These are phyloP conservation scores for Talaromyces sp. DNA, from an alignment of 2,329 filamentous ascomycete species.

Conservation along the genomic window DNA sequence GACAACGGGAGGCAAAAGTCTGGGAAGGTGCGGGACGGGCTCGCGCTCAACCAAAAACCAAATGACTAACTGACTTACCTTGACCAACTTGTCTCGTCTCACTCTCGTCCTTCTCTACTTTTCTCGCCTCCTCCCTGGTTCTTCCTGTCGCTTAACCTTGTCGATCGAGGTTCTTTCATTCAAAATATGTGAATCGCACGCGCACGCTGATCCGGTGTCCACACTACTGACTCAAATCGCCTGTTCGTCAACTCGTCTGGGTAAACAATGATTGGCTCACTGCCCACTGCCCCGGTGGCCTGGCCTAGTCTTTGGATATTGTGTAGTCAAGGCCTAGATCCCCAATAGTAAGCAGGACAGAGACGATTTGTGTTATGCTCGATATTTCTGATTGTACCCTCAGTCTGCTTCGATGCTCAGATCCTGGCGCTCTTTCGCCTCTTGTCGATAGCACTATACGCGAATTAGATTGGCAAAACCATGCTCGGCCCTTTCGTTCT, in stretches of 20 bases:
- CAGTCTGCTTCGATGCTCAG: background rate
- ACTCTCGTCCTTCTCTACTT: background rate
- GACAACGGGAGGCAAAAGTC: background rate
- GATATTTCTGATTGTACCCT: background rate
- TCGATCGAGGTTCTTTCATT: background rate
- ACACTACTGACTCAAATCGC: constrained; percentile 11
- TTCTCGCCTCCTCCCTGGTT: constrained; percentile 1
- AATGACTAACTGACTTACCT: background rate
- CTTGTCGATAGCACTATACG: background rate
- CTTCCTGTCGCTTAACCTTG: constrained; percentile 4
- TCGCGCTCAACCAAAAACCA: background rate
- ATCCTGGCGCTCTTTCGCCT: background rate
- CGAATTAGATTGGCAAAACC: background rate
- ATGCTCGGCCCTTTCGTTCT: background rate
- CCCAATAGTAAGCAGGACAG: background rate
- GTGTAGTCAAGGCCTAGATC: constrained; percentile 11
- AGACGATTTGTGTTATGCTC: background rate
- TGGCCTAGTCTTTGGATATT: background rate
- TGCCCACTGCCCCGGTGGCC: background rate
- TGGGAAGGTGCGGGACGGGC: constrained; percentile 6
- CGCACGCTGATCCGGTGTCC: constrained; percentile 4
- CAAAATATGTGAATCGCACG: background rate
- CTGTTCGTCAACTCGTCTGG: constrained; percentile 1
- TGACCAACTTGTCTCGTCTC: background rate
- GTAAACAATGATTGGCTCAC: constrained; percentile 8